Evolutionary conservation across 2,329 filamentous ascomycete genomes (phyloP), one percentile per base, ranked within the genome.

Genomic region (Magnaporthiopsis incrustans): DNA sequence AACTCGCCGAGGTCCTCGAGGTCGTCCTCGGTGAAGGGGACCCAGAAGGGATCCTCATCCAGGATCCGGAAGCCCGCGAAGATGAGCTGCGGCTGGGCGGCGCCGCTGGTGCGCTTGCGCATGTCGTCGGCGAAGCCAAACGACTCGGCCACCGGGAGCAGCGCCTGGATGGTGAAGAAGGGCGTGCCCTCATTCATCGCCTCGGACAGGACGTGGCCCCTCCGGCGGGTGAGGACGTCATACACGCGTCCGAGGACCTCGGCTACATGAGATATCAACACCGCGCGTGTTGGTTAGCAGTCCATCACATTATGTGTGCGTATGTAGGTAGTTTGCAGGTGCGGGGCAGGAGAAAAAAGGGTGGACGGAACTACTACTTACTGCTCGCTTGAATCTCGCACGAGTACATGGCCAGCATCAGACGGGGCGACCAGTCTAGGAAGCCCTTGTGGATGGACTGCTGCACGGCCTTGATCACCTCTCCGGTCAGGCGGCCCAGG

Each of bases 61-160:
- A 98, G 81, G 69, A 96, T 85, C 76, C 97, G 92, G 73, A 93
- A 99, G 0, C 95, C 95, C 10, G 91, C 86, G 73, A 98, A 99
- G 66, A 96, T 89, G 53, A 99, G 82, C 80, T 98, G 95, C 61
- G 95, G 95, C 71, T 91, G 90, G 0, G 95, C 95, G 3, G 90
- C 91, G 3, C 95, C 95, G 8, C 89, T 92, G 0, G 92, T 97
- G 8, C 93, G 85, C 78, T 98, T 98, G 65, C 95, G 87, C 78
- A 99, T 98, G 77, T 99, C 95, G 73, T 98, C 95, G 5, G 87
- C 86, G 78, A 99, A 99, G 1, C 95, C 95, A 74, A 99, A 99
- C 11, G 90, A 95, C 77, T 97, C 93, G 26, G 92, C 94, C 0
- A 97, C 95, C 0, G 95, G 95, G 7, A 99, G 83, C 1, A 93